phyloP scores from a whole-genome alignment of 2,329 filamentous ascomycete genomes.

The Neurospora crassa region DNA sequence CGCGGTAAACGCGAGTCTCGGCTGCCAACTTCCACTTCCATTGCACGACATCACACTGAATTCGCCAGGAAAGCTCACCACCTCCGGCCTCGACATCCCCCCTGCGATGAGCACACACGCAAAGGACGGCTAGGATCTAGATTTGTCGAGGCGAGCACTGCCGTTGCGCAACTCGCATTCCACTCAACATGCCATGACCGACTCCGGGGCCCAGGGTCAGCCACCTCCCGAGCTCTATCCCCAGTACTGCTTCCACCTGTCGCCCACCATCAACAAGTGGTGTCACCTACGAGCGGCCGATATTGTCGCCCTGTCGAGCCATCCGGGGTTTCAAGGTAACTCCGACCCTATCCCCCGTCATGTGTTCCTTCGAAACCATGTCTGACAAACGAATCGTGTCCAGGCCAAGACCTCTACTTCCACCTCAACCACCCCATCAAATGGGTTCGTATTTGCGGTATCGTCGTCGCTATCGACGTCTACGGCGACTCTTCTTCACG shows the following conservation, averaged over 20 bases:
- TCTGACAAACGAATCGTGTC: neutral
- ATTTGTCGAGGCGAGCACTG: neutral
- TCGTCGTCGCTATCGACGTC: slow-evolving; percentile 54
- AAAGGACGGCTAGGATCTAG: neutral
- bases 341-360: too few relatives aligned
- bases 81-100: neutral
- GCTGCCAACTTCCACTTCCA: neutral
- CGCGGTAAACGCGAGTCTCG: neutral
- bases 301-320: slow-evolving; percentile 36
- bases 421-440: slow-evolving; percentile 65
- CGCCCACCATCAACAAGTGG: slow-evolving; percentile 51
- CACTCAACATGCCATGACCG: slow-evolving; percentile 16
- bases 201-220: neutral
- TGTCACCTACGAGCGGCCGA: slow-evolving; percentile 45
- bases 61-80: neutral
- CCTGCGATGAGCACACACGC: neutral
- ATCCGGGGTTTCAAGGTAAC: slow-evolving; percentile 44
- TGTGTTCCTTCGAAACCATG: too few relatives aligned
- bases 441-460: slow-evolving; percentile 62
- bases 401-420: slow-evolving; percentile 52
- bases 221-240: slow-evolving; percentile 37
- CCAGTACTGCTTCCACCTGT: slow-evolving; percentile 53
- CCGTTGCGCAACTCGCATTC: neutral
- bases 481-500: slow-evolving; percentile 22
- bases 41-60: neutral